Evolutionary conservation across 495 filamentous ascomycete species (phyloP).

Genomic region (Penicillium crystallinum): DNA sequence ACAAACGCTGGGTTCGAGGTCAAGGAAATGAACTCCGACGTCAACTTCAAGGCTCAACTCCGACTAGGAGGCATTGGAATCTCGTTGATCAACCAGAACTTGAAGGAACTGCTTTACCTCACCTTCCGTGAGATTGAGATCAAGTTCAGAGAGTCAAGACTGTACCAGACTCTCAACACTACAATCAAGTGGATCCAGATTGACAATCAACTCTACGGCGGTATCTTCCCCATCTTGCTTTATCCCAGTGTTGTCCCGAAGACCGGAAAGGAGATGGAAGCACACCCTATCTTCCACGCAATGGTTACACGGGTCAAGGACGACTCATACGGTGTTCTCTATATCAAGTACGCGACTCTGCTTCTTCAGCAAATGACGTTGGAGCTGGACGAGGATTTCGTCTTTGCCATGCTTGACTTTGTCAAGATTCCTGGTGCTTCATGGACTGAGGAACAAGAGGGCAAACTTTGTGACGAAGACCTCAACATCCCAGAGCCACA

Average conservation of each 20-base stretch:
- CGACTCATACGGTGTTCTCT: constrained; percentile 94
- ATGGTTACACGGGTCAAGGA: constrained; percentile 94
- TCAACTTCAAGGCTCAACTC: constrained; percentile 83
- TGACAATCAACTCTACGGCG: constrained; percentile 97
- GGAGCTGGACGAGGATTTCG: constrained; percentile 96
- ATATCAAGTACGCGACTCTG: constrained; percentile 95
- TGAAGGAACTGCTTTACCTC: constrained; percentile 88
- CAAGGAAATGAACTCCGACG: constrained; percentile 79
- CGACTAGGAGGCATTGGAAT: constrained; percentile 87
- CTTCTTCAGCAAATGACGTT: constrained; percentile 96
- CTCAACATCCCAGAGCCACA: constrained; percentile 91
- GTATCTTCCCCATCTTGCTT: constrained; percentile 94
- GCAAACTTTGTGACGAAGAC: constrained; percentile 80
- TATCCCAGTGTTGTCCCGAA: constrained; percentile 99
- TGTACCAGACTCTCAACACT: constrained; percentile 85
- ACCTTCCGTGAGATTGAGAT: constrained; percentile 91
- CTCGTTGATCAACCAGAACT: constrained; percentile 85
- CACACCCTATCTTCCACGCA: constrained; percentile 88
- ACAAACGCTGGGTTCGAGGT: constrained; percentile 77
- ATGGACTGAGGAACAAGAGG: constrained; percentile 78
- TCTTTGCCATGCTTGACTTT: constrained; percentile 92
- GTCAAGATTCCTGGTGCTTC: constrained; percentile 90
- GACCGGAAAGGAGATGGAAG: constrained; percentile 93
- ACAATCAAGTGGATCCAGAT: constrained; percentile 98
- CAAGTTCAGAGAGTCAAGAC: constrained; percentile 82